These are phyloP conservation scores for Amaranthus palmeri DNA, from an alignment of 148 eudicot genomes.

Conservation along the genomic window DNA sequence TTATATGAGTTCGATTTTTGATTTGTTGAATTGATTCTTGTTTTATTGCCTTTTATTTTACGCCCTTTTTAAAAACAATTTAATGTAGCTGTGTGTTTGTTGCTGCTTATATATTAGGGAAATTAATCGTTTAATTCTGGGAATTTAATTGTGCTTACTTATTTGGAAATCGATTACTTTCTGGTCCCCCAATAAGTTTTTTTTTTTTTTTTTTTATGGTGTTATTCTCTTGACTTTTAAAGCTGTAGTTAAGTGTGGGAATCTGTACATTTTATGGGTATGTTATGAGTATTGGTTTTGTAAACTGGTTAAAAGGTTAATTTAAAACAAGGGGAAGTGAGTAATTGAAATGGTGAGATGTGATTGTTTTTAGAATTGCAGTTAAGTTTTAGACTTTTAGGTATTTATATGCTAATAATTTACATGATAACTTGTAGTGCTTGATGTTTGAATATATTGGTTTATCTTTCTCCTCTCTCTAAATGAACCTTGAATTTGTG, in stretches of 20 bases:
- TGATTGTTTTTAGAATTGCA: too few relatives aligned
- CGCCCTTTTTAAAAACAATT: neutral
- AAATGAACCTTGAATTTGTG: too few relatives aligned
- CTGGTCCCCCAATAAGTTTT: neutral
- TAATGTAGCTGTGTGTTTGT: neutral
- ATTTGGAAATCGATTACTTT: neutral
- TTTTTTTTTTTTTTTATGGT: neutral
- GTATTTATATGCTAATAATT: too few relatives aligned
- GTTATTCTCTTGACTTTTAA: neutral
- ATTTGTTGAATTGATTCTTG: neutral
- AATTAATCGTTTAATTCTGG: neutral
- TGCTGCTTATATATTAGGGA: neutral
- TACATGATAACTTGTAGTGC: too few relatives aligned
- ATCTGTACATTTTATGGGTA: neutral
- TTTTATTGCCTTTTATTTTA: neutral
- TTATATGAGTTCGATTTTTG: neutral
- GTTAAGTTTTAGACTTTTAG: too few relatives aligned
- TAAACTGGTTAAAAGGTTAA: too few relatives aligned
- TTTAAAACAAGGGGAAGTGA: too few relatives aligned
- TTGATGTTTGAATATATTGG: too few relatives aligned
- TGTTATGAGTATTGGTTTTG: too few relatives aligned
- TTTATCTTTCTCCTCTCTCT: too few relatives aligned
- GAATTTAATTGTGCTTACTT: neutral
- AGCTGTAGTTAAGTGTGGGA: neutral
- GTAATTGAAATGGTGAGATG: too few relatives aligned